These are phyloP conservation scores for Solanum virginianum DNA, from an alignment of 257 asterid species.

Conservation along the genomic window DNA sequence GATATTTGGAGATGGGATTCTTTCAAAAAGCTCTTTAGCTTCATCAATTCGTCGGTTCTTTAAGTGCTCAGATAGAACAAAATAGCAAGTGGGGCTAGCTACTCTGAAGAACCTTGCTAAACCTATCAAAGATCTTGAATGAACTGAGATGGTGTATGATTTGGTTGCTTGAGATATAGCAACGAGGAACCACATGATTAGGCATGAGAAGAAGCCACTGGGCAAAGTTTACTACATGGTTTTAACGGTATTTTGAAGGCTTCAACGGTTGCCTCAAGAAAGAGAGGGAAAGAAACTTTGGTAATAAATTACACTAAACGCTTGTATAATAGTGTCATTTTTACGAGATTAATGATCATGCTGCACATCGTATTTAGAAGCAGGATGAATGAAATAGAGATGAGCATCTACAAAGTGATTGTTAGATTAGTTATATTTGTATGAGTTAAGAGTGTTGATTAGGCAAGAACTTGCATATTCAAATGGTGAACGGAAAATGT, in stretches of 20 bases:
- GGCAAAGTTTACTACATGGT: not conserved
- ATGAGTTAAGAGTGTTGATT: not conserved
- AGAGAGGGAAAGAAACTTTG: too few relatives aligned
- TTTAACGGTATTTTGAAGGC: not conserved
- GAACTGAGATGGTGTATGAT: not conserved
- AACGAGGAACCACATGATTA: not conserved
- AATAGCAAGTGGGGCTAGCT: not conserved
- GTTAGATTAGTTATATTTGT: not conserved
- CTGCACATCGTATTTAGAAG: too few relatives aligned
- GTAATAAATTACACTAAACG: not conserved
- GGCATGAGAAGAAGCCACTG: not conserved
- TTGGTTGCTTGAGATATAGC: constrained; percentile 8
- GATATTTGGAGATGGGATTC: constrained; percentile 30
- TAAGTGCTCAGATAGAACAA: constrained; percentile 16
- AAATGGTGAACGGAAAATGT: too few relatives aligned
- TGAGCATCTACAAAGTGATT: not conserved
- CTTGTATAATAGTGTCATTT: not conserved
- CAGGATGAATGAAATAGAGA: not conserved
- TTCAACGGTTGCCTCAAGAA: not conserved
- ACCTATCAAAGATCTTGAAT: constrained; percentile 8
- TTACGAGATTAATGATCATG: not conserved
- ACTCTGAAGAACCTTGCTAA: constrained; percentile 3
- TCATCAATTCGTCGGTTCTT: constrained; percentile 21
- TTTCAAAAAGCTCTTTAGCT: constrained; percentile 18
- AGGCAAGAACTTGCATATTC: not conserved